phyloP scores from a whole-genome alignment of 2,329 filamentous ascomycete species.

The Penicillium sp. region DNA sequence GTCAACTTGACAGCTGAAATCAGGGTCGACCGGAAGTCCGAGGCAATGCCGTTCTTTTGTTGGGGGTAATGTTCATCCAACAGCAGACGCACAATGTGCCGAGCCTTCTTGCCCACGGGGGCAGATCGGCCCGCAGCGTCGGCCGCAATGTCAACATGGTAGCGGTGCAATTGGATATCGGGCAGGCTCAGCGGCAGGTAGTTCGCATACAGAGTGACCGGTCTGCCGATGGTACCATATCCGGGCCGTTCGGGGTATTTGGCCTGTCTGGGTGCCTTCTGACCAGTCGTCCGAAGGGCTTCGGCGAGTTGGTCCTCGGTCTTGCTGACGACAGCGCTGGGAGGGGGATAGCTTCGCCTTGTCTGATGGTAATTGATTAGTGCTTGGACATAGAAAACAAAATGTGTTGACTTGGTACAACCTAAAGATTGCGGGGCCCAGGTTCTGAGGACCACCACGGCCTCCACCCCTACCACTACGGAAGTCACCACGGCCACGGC shows the following conservation, averaged over 20 bases:
- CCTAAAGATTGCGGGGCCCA: conserved; percentile 29
- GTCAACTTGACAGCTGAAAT: conserved; percentile 31
- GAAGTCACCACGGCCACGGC: conserved; percentile 30
- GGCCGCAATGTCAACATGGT: conserved; percentile 37
- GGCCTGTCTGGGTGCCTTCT: conserved; percentile 16
- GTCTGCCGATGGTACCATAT: conserved; percentile 35
- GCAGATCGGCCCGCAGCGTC: conserved; percentile 24
- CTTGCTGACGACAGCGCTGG: conserved; percentile 25
- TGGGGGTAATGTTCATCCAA: conserved; percentile 36
- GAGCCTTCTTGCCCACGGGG: conserved; percentile 43
- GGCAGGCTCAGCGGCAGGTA: conserved; percentile 39
- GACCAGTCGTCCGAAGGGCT: conserved; percentile 20
- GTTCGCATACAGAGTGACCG: conserved; percentile 39
- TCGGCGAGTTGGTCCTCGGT: conserved; percentile 29
- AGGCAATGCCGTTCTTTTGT: conserved; percentile 33
- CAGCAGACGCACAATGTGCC: conserved; percentile 49
- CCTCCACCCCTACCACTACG: conserved; percentile 28
- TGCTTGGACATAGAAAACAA: background rate
- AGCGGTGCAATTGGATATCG: conserved; percentile 41
- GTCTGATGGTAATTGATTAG: conserved; percentile 15
- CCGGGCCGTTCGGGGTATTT: conserved; percentile 37
- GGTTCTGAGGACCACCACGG: conserved; percentile 17
- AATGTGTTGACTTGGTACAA: conserved; percentile 18
- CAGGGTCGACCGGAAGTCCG: conserved; percentile 41
- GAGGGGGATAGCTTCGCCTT: conserved; percentile 19